Conservation (phyloP, 768 basidiomycete genomes). For the Cyclocybe cylindracea region DNA sequence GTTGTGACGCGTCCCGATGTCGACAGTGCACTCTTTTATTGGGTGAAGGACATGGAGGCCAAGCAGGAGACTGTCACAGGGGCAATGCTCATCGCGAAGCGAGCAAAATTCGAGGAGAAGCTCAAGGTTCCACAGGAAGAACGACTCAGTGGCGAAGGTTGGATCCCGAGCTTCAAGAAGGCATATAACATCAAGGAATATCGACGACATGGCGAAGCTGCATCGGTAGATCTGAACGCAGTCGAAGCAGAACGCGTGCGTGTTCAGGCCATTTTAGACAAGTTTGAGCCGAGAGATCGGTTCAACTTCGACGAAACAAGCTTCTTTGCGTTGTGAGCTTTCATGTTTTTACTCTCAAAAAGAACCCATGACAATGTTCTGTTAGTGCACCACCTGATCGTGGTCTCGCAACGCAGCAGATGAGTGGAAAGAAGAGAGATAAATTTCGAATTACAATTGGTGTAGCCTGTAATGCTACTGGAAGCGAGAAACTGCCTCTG, state of each 20-base stretch:
- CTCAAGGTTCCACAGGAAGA: constrained; percentile 28
- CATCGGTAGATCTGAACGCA: constrained; percentile 20
- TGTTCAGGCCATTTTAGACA: constrained; percentile 14
- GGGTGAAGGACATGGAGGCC: constrained; percentile 29
- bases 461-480: constrained; percentile 30
- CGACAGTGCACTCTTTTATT: constrained; percentile 29
- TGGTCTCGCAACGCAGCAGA: constrained; percentile 28
- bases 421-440: constrained; percentile 33
- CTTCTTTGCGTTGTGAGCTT: no score
- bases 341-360: no score
- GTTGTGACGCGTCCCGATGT: constrained; percentile 36
- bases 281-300: constrained; percentile 20
- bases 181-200: constrained; percentile 20
- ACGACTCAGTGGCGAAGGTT: constrained; percentile 16
- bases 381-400: constrained; percentile 6
- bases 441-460: constrained; percentile 29
- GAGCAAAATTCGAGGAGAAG: constrained; percentile 20
- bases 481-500: constrained; percentile 28
- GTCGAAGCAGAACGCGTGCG: constrained; percentile 18
- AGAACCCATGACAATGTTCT: no score
- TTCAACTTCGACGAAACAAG: constrained; percentile 28
- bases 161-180: constrained; percentile 23
- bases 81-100: constrained; percentile 26
- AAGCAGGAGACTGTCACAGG: constrained; percentile 23
- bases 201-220: constrained; percentile 28